Percentiles rank a stretch among this genome's conserved stretches.
Conservation (phyloP, 2,329 filamentous ascomycete genomes). For the Grosmannia clavigera region DNA sequence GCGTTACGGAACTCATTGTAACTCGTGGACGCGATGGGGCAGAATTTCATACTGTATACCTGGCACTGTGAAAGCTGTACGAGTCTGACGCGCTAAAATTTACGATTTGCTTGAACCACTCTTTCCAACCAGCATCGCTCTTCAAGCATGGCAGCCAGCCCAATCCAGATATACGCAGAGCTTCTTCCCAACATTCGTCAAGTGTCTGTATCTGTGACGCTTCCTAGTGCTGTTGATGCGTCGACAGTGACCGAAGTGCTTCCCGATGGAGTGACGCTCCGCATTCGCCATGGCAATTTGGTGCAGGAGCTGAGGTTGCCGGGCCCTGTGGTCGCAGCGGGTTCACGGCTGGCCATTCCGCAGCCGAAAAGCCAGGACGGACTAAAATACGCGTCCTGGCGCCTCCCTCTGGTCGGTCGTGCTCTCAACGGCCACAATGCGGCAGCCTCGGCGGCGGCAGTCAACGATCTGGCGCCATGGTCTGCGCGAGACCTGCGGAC, state of each 20-base stretch:
- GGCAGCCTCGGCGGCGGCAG: background rate
- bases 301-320: conserved; percentile 28
- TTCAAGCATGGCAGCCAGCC: background rate
- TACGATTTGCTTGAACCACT: background rate
- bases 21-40: too few relatives aligned
- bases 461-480: conserved; percentile 34
- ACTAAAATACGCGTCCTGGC: conserved; percentile 28
- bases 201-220: conserved; percentile 43
- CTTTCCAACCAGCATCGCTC: background rate
- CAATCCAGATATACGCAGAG: conserved; percentile 44
- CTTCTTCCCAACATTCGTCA: conserved; percentile 52
- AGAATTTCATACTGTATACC: background rate
- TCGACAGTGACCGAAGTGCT: conserved; percentile 32
- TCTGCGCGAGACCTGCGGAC: conserved; percentile 34
- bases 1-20: background rate
- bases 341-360: conserved; percentile 14
- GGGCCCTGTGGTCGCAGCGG: conserved; percentile 21
- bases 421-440: background rate
- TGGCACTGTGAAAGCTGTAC: background rate
- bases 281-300: conserved; percentile 33
- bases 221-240: conserved; percentile 29
- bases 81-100: background rate
- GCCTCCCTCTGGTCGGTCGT: conserved; percentile 27
- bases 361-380: background rate
- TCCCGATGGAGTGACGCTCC: conserved; percentile 31